These are phyloP conservation scores for Thoreauomyces humboldtii DNA, from an alignment of 192 early-diverging fungal species.

Conservation along the genomic window DNA sequence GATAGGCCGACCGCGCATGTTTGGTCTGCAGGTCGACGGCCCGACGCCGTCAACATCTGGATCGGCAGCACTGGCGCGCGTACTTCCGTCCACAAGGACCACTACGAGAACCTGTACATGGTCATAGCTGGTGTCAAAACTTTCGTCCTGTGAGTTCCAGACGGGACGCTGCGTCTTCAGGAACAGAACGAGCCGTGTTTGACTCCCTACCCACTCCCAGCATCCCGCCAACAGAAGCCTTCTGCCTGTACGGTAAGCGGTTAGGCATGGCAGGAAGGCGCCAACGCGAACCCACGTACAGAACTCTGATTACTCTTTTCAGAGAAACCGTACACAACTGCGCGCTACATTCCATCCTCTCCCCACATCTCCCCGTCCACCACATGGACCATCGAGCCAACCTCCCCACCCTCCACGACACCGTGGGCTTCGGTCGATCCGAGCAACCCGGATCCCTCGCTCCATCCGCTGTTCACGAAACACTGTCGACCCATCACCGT, in stretches of 20 bases:
- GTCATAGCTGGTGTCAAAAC: conserved; percentile 47
- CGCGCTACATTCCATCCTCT: conserved; percentile 25
- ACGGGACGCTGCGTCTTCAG: too few relatives aligned
- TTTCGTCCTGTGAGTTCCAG: conserved; percentile 39
- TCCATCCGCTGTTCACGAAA: background rate
- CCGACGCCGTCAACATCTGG: conserved; percentile 60
- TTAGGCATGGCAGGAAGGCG: too few relatives aligned
- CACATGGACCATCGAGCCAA: conserved; percentile 17
- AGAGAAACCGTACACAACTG: conserved; percentile 20
- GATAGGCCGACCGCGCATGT: background rate
- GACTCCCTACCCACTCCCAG: too few relatives aligned
- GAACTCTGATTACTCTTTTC: background rate
- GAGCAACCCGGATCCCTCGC: background rate
- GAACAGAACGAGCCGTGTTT: background rate
- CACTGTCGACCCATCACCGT: conserved; percentile 19
- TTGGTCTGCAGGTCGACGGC: background rate
- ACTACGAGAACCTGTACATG: conserved; percentile 55
- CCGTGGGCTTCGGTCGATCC: conserved; percentile 29
- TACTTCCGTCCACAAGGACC: conserved; percentile 54
- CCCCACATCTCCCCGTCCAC: background rate
- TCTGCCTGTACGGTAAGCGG: conserved; percentile 11
- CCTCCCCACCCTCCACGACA: conserved; percentile 4
- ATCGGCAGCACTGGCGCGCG: conserved; percentile 31
- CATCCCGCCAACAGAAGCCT: conserved; percentile 38
- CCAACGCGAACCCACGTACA: too few relatives aligned